Conservation (phyloP, 768 basidiomycete genomes). For the Mycena venus region DNA sequence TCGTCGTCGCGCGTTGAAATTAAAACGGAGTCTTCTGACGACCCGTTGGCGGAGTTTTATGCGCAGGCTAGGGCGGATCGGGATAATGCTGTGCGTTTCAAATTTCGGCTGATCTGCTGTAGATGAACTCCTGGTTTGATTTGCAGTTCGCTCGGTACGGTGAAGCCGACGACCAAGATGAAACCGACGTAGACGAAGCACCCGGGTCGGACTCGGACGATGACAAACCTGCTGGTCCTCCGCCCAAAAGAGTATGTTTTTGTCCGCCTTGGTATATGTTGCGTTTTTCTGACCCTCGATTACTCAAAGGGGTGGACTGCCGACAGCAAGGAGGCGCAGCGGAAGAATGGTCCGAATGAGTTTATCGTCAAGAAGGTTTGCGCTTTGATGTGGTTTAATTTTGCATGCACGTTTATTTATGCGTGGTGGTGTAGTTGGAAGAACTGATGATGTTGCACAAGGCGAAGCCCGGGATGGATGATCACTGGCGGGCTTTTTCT, state of each 20-base stretch:
- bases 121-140: not conserved
- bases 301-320: conserved; percentile 77
- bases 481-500: conserved; percentile 75
- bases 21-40: conserved; percentile 40
- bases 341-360: conserved; percentile 68
- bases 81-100: conserved; percentile 57
- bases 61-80: conserved; percentile 64
- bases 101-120: not conserved
- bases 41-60: conserved; percentile 79
- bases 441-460: conserved; percentile 77
- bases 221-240: conserved; percentile 37
- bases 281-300: conserved; percentile 8
- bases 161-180: conserved; percentile 51
- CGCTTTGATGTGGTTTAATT: not conserved
- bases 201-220: conserved; percentile 38
- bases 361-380: conserved; percentile 80
- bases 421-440: conserved; percentile 74
- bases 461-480: conserved; percentile 69
- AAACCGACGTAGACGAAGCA: conserved; percentile 36
- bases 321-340: conserved; percentile 60
- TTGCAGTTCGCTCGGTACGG: conserved; percentile 51
- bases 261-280: not conserved
- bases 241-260: conserved; percentile 46
- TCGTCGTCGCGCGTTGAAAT: conserved; percentile 27
- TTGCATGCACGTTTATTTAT: not conserved